Percentiles rank a stretch among this genome's conserved stretches.
These are phyloP conservation scores for Mortierella alpina DNA, from an alignment of 192 early-diverging fungal genomes.

Conservation along the genomic window DNA sequence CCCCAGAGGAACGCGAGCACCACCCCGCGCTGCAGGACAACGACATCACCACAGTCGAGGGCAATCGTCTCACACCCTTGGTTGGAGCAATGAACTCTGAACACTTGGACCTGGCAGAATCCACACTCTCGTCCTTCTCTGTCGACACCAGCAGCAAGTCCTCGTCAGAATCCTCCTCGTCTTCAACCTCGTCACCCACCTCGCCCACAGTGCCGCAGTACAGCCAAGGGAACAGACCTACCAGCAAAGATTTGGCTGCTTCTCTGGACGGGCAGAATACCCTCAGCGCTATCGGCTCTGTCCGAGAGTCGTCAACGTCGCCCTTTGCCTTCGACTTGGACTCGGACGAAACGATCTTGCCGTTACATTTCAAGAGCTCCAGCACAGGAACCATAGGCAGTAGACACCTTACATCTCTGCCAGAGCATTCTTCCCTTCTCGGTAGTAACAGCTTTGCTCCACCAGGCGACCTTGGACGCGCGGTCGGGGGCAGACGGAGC, in stretches of 20 bases:
- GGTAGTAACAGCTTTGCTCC: constrained; percentile 1
- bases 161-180: constrained; percentile 21
- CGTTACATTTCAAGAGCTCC: constrained; percentile 37
- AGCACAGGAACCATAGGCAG: constrained; percentile 19
- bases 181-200: constrained; percentile 15
- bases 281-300: not conserved
- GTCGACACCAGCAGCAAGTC: constrained; percentile 21
- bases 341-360: constrained; percentile 3
- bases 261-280: not conserved
- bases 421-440: constrained; percentile 10
- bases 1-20: constrained; percentile 52
- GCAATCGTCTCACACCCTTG: not conserved
- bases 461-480: not conserved
- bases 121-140: constrained; percentile 24
- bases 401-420: not conserved
- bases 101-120: constrained; percentile 20
- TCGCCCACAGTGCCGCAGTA: constrained; percentile 32
- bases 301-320: not conserved
- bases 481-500: not conserved
- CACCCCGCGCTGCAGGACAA: constrained; percentile 4
- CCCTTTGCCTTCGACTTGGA: constrained; percentile 23
- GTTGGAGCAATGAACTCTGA: not conserved
- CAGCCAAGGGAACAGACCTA: constrained; percentile 2
- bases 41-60: constrained; percentile 15
- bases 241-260: constrained; percentile 4